These are phyloP conservation scores for Calonectria hawksworthii DNA, from an alignment of 2,329 filamentous ascomycete species.

Conservation along the genomic window DNA sequence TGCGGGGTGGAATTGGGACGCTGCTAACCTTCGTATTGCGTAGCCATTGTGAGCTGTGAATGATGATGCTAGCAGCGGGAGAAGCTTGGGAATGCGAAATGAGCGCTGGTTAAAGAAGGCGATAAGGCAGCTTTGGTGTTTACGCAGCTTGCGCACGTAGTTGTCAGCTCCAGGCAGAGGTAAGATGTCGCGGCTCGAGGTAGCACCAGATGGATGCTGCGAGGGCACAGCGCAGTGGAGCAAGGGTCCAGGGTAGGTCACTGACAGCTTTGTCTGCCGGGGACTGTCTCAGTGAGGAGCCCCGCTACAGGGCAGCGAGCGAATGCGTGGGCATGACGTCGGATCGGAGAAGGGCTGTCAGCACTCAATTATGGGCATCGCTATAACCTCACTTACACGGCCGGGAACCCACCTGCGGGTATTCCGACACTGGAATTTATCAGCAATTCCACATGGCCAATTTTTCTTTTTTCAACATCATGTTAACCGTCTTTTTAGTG, in stretches of 20 bases:
- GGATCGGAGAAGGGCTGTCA: neutral
- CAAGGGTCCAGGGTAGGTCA: neutral
- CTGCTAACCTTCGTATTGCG: slow-evolving; percentile 68
- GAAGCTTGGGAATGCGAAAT: neutral
- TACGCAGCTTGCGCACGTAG: neutral
- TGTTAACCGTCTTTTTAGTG: neutral
- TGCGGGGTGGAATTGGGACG: slow-evolving; percentile 20
- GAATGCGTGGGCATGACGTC: neutral
- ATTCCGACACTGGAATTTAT: slow-evolving; percentile 1
- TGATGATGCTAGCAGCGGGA: slow-evolving; percentile 1
- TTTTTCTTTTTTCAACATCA: neutral
- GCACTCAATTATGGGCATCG: neutral
- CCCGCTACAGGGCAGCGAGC: neutral
- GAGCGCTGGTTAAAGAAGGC: neutral
- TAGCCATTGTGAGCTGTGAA: slow-evolving; percentile 60
- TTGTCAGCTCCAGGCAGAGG: slow-evolving; percentile 27
- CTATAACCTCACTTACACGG: slow-evolving; percentile 1
- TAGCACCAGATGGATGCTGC: neutral
- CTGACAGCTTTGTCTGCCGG: neutral
- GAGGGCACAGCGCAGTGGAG: neutral
- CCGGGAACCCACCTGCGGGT: neutral
- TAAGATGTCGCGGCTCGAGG: slow-evolving; percentile 18
- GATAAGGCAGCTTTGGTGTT: neutral
- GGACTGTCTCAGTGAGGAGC: neutral
- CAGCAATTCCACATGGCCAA: neutral